A percentile compares a stretch with the other conserved stretches of the same genome.
Conservation (phyloP, 805 yeast species). For the Candida insectorum region DNA sequence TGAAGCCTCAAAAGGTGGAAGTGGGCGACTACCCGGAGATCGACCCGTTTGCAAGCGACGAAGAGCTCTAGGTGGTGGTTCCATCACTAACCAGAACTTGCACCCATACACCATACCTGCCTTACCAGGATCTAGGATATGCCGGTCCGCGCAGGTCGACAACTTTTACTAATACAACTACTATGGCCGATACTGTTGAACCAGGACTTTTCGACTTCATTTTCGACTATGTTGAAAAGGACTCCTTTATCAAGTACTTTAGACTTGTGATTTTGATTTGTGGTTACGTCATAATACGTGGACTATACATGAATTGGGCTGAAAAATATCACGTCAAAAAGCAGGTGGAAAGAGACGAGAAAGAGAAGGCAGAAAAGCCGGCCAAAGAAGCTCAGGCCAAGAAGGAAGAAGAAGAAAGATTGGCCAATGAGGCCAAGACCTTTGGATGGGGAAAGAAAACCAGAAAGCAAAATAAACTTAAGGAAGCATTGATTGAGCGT, state of each 20-base stretch:
- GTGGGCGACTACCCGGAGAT: constrained; percentile 63
- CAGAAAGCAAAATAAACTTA: constrained; percentile 54
- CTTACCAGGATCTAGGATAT: too few species aligned
- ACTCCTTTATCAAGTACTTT: constrained; percentile 43
- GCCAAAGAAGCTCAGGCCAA: constrained; percentile 33
- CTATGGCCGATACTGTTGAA: too few species aligned
- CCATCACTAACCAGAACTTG: too few species aligned
- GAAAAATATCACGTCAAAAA: constrained; percentile 49
- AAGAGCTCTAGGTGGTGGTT: constrained; percentile 19
- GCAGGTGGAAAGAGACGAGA: constrained; percentile 46
- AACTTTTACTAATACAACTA: too few species aligned
- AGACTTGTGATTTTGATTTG: constrained; percentile 53
- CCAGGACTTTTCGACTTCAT: constrained; percentile 24
- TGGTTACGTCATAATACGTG: constrained; percentile 59
- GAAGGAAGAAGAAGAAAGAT: constrained; percentile 24
- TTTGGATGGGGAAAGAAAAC: constrained; percentile 86
- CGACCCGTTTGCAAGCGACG: constrained; percentile 44
- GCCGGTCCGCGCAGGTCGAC: too few species aligned
- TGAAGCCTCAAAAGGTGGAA: constrained; percentile 64
- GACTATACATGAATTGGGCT: constrained; percentile 53
- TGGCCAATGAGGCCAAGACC: constrained; percentile 38
- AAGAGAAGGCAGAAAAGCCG: constrained; percentile 36
- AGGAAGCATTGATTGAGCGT: constrained; percentile 53
- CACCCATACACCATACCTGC: too few species aligned
- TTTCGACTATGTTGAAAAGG: constrained; percentile 35